These are phyloP conservation scores for Aspergillus phoenicis DNA, from an alignment of 2,329 filamentous ascomycete species.

Conservation along the genomic window DNA sequence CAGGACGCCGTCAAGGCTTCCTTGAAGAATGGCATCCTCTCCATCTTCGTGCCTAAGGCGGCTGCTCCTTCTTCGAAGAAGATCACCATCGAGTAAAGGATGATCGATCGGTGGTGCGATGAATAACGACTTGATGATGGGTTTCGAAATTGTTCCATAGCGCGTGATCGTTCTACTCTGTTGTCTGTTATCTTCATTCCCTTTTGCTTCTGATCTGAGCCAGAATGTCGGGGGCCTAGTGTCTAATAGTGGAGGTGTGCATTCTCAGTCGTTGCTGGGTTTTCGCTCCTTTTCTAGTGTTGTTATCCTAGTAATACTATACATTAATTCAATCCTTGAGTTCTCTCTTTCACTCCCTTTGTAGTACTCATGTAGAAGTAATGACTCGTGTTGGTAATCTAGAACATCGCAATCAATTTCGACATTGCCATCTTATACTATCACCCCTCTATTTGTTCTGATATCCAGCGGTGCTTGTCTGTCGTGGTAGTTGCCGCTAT, in stretches of 20 bases:
- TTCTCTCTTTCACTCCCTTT: neutral
- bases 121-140: neutral
- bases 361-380: neutral
- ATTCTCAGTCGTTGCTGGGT: neutral
- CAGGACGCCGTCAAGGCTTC: conserved; percentile 64
- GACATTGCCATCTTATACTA: no score
- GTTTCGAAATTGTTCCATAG: neutral
- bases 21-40: conserved; percentile 63
- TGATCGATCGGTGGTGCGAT: neutral
- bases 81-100: conserved; percentile 58
- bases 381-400: no score
- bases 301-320: neutral
- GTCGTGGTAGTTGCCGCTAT: no score
- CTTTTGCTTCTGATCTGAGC: neutral
- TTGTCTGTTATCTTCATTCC: neutral
- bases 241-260: neutral
- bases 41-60: conserved; percentile 60
- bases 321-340: neutral
- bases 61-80: conserved; percentile 51
- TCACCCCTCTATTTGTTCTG: no score
- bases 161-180: neutral
- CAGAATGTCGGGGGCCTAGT: neutral
- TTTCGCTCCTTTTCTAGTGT: neutral
- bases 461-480: no score
- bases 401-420: no score